Evolutionary conservation across 2,329 filamentous ascomycete genomes (phyloP), one percentile per base, ranked within the genome.

Genomic region (Akanthomyces lecanii): DNA sequence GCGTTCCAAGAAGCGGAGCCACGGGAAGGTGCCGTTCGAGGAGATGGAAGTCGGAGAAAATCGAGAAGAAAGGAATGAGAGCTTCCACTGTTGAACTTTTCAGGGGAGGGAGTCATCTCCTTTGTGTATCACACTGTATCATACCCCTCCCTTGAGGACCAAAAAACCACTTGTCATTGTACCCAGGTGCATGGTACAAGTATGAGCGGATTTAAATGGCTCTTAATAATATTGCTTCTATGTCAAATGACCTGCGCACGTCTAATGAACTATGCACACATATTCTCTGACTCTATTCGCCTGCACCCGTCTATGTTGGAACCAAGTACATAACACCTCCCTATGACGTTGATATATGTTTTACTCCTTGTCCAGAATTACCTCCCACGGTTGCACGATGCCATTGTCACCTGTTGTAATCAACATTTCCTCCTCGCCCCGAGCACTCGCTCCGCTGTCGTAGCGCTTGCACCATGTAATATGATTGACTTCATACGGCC

Each of bases 391-490:
- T 71, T 89, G 89, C 33, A 97, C 89, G 59, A 89, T 81, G 0
- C 95, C 95, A 76, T 98, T 93, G 73, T 99, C 95, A 0, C 94
- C 95, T 0, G 93, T 97, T 18, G 90, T 95, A 23, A 98, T 80
- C 53, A 99, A 80, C 73, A 97, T 89, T 77, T 98, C 94, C 69
- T 97, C 91, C 28, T 79, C 74, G 4, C 81, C 80, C 61, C 75
- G 81, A 66, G 77, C 80, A 71, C 82, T 82, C 1, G 76, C 76
- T 1, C 79, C 88, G 56, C 81, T 81, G 73, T 97, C 92, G 63
- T 86, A 89, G 63, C 93, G 82, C 69, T 83, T 85, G 67, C 92
- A 92, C 95, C 95, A 99, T 2, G 85, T 87, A 55, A 95, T 84
- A 75, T 97, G 92, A 71, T 99, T 99, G 66, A 98, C 83, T 76